Evolutionary conservation across 139 green algal species (phyloP).

Genomic region (Chlorella sp.): DNA sequence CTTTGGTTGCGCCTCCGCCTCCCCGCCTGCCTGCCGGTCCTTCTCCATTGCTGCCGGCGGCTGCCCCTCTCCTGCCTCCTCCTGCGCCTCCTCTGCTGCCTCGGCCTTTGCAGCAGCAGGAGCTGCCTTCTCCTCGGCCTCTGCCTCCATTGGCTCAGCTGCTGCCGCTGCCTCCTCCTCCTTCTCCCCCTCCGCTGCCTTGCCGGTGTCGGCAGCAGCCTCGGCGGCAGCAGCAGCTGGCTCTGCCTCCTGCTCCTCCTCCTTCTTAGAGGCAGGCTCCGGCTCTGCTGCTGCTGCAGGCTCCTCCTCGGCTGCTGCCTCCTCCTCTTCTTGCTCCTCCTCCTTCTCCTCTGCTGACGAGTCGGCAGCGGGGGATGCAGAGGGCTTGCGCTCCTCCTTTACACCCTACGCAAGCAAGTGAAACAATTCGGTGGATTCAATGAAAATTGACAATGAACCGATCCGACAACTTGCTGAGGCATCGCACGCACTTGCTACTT

Average conservation of each 20-base stretch:
- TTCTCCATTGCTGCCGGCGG: neutral
- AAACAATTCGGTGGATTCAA: too few relatives aligned
- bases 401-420: neutral
- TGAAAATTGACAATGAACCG: too few relatives aligned
- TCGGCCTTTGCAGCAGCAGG: neutral
- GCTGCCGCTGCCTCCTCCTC: conserved; percentile 25
- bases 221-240: neutral
- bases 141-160: conserved; percentile 19
- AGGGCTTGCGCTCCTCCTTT: neutral
- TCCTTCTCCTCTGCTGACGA: neutral
- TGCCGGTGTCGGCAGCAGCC: neutral
- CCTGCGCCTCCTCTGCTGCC: neutral
- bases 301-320: neutral
- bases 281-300: neutral
- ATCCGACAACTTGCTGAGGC: too few relatives aligned
- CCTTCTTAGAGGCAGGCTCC: neutral
- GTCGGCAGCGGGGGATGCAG: neutral
- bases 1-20: neutral
- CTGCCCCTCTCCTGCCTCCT: neutral
- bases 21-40: neutral
- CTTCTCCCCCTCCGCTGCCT: too few relatives aligned
- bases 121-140: neutral
- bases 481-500: neutral
- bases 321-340: neutral
- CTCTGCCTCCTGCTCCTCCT: neutral